Base-by-base conservation (phyloP, 768 basidiomycete genomes). In the Cystobasidium ongulense region DNA sequence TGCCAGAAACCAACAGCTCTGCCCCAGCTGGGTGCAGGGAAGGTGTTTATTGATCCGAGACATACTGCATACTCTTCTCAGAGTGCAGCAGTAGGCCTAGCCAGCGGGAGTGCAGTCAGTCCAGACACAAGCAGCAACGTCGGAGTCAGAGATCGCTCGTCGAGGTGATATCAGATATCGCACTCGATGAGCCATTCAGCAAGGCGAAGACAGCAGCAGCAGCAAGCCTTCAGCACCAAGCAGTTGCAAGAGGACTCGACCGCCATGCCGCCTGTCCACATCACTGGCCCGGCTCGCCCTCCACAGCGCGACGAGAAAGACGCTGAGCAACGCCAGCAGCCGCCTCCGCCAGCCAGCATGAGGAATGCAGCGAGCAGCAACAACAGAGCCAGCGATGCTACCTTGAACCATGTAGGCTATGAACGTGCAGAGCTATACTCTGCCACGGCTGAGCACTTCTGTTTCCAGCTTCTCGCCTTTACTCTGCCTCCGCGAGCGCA, bases 381-480 rank as follows among this genome's bases (percentile, higher is more conserved):
- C 31, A 33, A 10, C 8, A 33, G 31, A 61, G 59, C 59, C 4
- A 61, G 59, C 31, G 31, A 33, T 33, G 31, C 59, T 11, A 61
- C 31, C 11, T 27, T 61, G 59, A 61, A 61, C 23, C 57, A 61
- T 29, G 35, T 38, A 15, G 46, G 46, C 46, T 15, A 36, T 27
- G 38, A 10, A 8, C 21, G 39, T 18, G 33, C 13, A 25, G 63
- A 36, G 18, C 35, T 17, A 5, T 17, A 23, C 63, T 13, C 3
- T 27, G n/a, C 25, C 15, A 4, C 33, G 25, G 35, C 65, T 67
- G 27, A 43, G 64, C 46, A 15, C 33, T 8, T 43, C 65, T 36
- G 10, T 31, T 13, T 33, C 17, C 89, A 95, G 83, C 88, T 96
- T 64, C 89, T 97, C 80, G 95, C 92, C 81, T 98, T 98, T 82